Evolutionary conservation across 306 rosid species (phyloP).

Genomic region (Echinosophora koreensis): DNA sequence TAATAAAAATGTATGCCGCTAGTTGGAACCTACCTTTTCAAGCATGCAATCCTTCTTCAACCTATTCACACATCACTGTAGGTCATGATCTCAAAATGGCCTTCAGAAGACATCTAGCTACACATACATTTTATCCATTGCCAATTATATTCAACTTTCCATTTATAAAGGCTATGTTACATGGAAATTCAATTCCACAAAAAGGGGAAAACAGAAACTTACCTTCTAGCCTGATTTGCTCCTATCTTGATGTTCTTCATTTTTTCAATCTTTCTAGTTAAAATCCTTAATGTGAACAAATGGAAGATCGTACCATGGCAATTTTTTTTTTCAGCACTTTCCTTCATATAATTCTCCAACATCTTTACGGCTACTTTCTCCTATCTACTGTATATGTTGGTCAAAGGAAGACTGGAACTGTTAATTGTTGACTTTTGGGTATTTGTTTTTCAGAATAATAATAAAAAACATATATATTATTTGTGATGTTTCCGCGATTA

Average conservation of each 20-base stretch:
- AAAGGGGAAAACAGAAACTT: slow-evolving; percentile 18
- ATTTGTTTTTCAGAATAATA: neutral
- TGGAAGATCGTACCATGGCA: neutral
- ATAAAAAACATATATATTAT: slow-evolving; percentile 21
- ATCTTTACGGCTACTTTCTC: slow-evolving; percentile 33
- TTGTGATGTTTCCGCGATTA: slow-evolving; percentile 54
- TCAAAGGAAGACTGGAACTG: slow-evolving; percentile 50
- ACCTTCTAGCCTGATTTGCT: neutral
- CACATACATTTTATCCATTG: neutral
- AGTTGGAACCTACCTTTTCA: slow-evolving; percentile 36
- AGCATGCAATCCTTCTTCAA: slow-evolving; percentile 1
- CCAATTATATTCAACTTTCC: neutral
- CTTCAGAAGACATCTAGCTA: neutral
- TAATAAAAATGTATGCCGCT: neutral
- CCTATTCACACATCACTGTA: slow-evolving; percentile 3
- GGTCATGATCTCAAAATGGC: neutral
- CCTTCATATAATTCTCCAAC: slow-evolving; percentile 39
- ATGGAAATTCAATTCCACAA: slow-evolving; percentile 25
- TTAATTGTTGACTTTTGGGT: slow-evolving; percentile 55
- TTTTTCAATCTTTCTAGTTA: slow-evolving; percentile 28
- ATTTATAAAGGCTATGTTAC: slow-evolving; percentile 1
- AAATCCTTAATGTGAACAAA: slow-evolving; percentile 27
- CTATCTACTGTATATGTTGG: slow-evolving; percentile 8
- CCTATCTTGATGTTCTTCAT: slow-evolving; percentile 13
- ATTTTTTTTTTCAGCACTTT: slow-evolving; percentile 24